Conservation (phyloP, 2,329 filamentous ascomycete species). For the Orbilia quercus region DNA sequence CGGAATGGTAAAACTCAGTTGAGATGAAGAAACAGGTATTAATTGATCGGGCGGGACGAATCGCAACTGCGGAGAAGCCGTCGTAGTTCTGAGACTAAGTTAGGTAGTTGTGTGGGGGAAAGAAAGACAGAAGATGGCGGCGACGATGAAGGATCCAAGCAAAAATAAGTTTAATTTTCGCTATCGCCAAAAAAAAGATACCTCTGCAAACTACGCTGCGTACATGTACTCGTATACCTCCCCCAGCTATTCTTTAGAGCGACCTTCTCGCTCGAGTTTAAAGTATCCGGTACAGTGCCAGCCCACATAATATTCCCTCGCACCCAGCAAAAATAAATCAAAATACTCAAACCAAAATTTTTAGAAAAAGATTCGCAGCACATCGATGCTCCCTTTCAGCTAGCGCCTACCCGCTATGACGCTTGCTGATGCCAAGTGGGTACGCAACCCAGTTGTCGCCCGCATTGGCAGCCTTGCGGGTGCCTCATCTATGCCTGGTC, state of each 20-base stretch:
- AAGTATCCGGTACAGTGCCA: constrained; percentile 11
- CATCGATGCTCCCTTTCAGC: constrained; percentile 41
- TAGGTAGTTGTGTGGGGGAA: constrained; percentile 9
- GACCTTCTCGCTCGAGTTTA: neutral
- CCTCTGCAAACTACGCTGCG: neutral
- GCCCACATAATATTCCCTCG: constrained; percentile 26
- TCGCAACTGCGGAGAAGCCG: constrained; percentile 31
- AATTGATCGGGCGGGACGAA: constrained; percentile 5
- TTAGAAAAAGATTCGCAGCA: constrained; percentile 7
- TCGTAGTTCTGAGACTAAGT: neutral
- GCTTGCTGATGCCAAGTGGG: constrained; percentile 46
- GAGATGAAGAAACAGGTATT: neutral
- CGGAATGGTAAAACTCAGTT: too few species aligned
- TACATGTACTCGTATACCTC: neutral
- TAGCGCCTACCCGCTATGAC: constrained; percentile 52
- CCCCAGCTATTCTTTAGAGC: neutral
- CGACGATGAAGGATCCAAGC: constrained; percentile 49
- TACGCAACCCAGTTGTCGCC: constrained; percentile 35
- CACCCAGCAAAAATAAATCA: constrained; percentile 29
- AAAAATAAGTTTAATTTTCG: constrained; percentile 7
- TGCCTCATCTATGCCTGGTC: constrained; percentile 49
- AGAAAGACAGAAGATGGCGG: neutral
- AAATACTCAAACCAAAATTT: too few species aligned
- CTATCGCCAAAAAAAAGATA: neutral
- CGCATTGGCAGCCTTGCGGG: constrained; percentile 52